A percentile compares a stretch with the other conserved stretches of the same genome.
These are phyloP conservation scores for Macrophomina phaseolina DNA, from an alignment of 2,329 filamentous ascomycete genomes.

Conservation along the genomic window DNA sequence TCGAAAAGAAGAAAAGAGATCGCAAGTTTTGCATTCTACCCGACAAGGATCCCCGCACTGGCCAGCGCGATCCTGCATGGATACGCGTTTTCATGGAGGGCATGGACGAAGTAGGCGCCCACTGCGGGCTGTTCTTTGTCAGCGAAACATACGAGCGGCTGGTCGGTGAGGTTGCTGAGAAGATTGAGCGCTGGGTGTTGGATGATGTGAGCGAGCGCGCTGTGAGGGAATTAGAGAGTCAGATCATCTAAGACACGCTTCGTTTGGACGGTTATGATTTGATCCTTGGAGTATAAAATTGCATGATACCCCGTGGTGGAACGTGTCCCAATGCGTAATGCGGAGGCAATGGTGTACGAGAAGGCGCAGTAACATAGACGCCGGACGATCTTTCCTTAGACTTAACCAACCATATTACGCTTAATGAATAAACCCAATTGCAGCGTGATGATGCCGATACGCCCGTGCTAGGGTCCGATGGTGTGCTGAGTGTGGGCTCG, in stretches of 20 bases:
- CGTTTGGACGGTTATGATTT: background rate
- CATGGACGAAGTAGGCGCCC: conserved; percentile 84
- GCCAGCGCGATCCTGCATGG: conserved; percentile 69
- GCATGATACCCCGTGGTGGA: conserved; percentile 1
- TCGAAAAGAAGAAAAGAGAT: conserved; percentile 42
- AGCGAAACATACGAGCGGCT: conserved; percentile 75
- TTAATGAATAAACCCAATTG: background rate
- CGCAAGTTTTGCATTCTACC: conserved; percentile 82
- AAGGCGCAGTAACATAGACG: background rate
- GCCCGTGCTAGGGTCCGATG: background rate
- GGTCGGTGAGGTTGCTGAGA: conserved; percentile 74
- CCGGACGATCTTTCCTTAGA: background rate
- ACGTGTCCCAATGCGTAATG: background rate
- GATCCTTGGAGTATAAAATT: background rate
- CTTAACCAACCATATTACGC: background rate
- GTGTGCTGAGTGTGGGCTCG: background rate
- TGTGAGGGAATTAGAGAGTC: conserved; percentile 15
- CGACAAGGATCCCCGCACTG: conserved; percentile 40
- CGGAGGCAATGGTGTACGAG: background rate
- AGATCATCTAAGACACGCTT: background rate
- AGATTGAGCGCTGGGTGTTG: conserved; percentile 72
- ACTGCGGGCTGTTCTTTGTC: conserved; percentile 79
- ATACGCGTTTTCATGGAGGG: conserved; percentile 79
- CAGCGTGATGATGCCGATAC: too few species aligned
- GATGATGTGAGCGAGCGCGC: conserved; percentile 56